These are phyloP conservation scores for Stellera chamaejasme DNA, from an alignment of 345 rosid species.

Conservation along the genomic window DNA sequence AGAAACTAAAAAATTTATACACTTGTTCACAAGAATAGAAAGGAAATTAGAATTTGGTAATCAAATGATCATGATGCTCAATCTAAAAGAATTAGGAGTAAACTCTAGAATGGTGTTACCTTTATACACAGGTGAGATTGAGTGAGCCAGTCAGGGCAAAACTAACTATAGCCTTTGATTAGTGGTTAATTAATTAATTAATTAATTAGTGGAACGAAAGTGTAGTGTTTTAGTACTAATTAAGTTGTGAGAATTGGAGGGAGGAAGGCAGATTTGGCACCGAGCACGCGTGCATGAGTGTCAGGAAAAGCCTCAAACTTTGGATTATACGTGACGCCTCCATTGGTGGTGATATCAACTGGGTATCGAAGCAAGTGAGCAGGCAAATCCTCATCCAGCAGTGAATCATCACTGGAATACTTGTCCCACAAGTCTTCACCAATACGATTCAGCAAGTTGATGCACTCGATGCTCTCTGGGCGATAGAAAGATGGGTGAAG, in stretches of 20 bases:
- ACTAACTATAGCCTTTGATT: no score
- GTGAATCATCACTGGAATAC: constrained; percentile 21
- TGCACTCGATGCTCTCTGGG: constrained; percentile 40
- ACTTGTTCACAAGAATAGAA: no score
- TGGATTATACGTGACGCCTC: constrained; percentile 28
- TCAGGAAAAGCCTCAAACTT: constrained; percentile 50
- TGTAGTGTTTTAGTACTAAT: no score
- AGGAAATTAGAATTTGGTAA: no score
- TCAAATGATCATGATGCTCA: no score
- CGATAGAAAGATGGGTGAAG: not conserved
- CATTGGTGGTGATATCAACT: constrained; percentile 29
- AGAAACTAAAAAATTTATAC: no score
- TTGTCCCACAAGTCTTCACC: constrained; percentile 39
- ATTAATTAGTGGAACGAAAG: no score
- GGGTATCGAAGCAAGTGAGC: constrained; percentile 65
- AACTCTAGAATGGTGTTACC: no score
- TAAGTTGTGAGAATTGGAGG: constrained; percentile 66
- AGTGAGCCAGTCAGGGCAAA: no score
- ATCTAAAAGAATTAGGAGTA: no score
- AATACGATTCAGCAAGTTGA: constrained; percentile 20
- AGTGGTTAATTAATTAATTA: no score
- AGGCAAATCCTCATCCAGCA: constrained; percentile 20
- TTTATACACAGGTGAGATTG: no score
- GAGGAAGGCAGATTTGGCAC: constrained; percentile 30
- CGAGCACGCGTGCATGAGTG: constrained; percentile 59